These are phyloP conservation scores for Corniculantispora saksenae DNA, from an alignment of 2,329 filamentous ascomycete species.

Conservation along the genomic window DNA sequence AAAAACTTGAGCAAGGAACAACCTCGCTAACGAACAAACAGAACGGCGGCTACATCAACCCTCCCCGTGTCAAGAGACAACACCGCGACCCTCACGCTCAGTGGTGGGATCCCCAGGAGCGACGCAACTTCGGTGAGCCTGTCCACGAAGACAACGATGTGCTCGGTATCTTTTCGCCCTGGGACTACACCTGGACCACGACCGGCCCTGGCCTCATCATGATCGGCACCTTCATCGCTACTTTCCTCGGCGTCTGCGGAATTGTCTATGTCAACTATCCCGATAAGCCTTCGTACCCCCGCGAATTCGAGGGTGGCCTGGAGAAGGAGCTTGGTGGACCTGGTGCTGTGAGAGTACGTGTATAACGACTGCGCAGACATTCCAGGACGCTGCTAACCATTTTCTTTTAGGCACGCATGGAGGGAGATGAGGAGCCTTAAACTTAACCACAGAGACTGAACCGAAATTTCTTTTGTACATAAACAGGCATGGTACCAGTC, in stretches of 20 bases:
- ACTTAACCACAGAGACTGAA: constrained; percentile 24
- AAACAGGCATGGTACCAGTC: constrained; percentile 23
- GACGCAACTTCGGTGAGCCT: constrained; percentile 94
- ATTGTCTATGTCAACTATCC: constrained; percentile 70
- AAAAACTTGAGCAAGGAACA: background rate
- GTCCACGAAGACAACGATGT: constrained; percentile 96
- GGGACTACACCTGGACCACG: constrained; percentile 82
- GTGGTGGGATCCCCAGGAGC: constrained; percentile 98
- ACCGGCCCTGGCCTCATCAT: constrained; percentile 70
- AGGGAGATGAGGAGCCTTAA: constrained; percentile 56
- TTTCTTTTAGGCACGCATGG: constrained; percentile 51
- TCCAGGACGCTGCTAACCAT: background rate
- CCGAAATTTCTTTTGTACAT: constrained; percentile 38
- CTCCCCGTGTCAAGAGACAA: constrained; percentile 78
- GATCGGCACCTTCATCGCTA: constrained; percentile 66
- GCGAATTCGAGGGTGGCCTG: constrained; percentile 71
- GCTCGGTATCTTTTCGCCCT: constrained; percentile 83
- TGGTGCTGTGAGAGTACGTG: constrained; percentile 65
- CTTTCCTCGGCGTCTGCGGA: constrained; percentile 65
- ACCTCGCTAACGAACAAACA: constrained; percentile 36
- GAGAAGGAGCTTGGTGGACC: constrained; percentile 74
- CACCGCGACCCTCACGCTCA: constrained; percentile 89
- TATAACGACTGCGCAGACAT: constrained; percentile 22
- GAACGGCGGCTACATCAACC: constrained; percentile 86
- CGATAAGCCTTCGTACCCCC: constrained; percentile 68